These are phyloP conservation scores for Agaricus blazei DNA, from an alignment of 768 basidiomycete species.

Conservation along the genomic window DNA sequence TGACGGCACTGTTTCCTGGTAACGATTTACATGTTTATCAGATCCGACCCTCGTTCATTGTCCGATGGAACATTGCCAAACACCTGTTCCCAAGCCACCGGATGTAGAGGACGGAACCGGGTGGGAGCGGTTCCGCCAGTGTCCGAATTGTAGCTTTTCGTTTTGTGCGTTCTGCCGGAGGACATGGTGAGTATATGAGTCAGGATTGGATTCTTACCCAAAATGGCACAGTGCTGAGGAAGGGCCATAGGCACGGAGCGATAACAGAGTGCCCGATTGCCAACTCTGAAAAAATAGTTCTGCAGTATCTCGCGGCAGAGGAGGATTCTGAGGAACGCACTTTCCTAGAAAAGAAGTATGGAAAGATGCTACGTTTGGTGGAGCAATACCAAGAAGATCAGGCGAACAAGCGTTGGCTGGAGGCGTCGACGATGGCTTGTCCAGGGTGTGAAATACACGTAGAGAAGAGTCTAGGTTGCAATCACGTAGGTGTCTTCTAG, in stretches of 20 bases:
- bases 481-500: conserved; percentile 58
- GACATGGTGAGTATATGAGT: conserved; percentile 53
- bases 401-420: conserved; percentile 71
- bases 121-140: conserved; percentile 71
- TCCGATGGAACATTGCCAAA: conserved; percentile 76
- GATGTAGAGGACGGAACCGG: conserved; percentile 49
- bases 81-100: conserved; percentile 60
- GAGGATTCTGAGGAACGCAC: conserved; percentile 46
- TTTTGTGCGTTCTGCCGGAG: conserved; percentile 82
- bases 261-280: conserved; percentile 66
- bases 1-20: neutral
- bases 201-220: neutral
- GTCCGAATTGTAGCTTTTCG: conserved; percentile 64
- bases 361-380: conserved; percentile 59
- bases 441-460: conserved; percentile 71
- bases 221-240: neutral
- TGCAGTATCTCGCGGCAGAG: conserved; percentile 58
- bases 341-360: conserved; percentile 59
- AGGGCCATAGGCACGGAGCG: conserved; percentile 68
- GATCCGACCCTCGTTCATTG: conserved; percentile 81
- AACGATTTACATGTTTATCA: conserved; percentile 20
- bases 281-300: conserved; percentile 57
- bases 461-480: conserved; percentile 78
- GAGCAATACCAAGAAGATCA: conserved; percentile 65
- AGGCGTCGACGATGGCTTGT: conserved; percentile 60